phyloP scores from a whole-genome alignment of 805 yeast genomes.

The Teunomyces panamensis region DNA sequence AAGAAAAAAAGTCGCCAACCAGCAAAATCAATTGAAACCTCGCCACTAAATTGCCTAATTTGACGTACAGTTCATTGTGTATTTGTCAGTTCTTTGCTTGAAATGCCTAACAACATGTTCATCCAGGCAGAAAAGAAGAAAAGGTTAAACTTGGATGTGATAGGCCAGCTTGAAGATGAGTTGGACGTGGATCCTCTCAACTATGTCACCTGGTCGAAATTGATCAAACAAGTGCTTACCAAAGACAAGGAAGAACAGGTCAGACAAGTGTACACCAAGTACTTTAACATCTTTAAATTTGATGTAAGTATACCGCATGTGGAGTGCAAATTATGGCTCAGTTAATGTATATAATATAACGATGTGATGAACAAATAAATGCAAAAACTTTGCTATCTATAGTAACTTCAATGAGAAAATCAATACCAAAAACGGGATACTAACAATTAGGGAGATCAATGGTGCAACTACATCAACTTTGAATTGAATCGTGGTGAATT shows the following conservation, averaged over 20 bases:
- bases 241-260: slow-evolving; percentile 62
- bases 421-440: slow-evolving; percentile 9
- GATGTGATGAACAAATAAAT: slow-evolving; percentile 1
- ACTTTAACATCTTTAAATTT: slow-evolving; percentile 63
- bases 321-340: background rate
- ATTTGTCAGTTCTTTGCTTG: background rate
- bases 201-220: slow-evolving; percentile 53
- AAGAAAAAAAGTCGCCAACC: slow-evolving; percentile 1
- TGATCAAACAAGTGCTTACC: slow-evolving; percentile 46
- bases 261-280: slow-evolving; percentile 54
- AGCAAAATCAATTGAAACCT: background rate
- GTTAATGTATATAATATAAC: background rate
- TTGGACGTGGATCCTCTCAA: slow-evolving; percentile 52
- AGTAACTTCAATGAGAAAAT: background rate
- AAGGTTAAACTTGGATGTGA: slow-evolving; percentile 43
- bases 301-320: slow-evolving; percentile 38
- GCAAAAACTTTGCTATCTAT: background rate
- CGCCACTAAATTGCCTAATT: background rate
- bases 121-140: slow-evolving; percentile 12
- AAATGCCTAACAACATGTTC: slow-evolving; percentile 7
- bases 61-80: background rate
- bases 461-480: slow-evolving; percentile 69
- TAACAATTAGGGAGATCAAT: slow-evolving; percentile 43
- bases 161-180: slow-evolving; percentile 58
- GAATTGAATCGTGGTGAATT: slow-evolving; percentile 64